These are phyloP conservation scores for Globisporangium polare DNA, from an alignment of 352 stramenopile species.

Conservation along the genomic window DNA sequence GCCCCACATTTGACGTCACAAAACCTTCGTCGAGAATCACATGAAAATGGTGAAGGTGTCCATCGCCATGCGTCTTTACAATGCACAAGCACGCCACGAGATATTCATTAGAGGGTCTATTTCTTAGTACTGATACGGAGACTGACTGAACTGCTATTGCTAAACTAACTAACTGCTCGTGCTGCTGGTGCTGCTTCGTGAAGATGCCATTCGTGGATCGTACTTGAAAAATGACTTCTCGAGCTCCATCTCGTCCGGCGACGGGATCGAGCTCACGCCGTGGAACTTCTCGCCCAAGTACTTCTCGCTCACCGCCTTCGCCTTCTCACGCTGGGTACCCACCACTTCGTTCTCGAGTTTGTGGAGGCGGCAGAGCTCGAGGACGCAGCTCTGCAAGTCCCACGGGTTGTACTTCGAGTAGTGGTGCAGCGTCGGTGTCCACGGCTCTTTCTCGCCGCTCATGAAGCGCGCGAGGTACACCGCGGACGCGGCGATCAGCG, in stretches of 20 bases:
- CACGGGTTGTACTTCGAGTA: constrained; percentile 70
- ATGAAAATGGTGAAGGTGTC: background rate
- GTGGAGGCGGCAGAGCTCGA: constrained; percentile 64
- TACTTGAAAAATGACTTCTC: constrained; percentile 46
- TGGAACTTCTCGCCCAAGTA: constrained; percentile 70
- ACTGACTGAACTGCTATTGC: constrained; percentile 4
- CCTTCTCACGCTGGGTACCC: constrained; percentile 64
- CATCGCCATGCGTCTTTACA: too few relatives aligned
- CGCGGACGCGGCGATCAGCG: constrained; percentile 60
- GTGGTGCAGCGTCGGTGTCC: constrained; percentile 81
- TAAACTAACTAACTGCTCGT: constrained; percentile 4
- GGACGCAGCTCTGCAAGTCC: constrained; percentile 62
- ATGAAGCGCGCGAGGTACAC: constrained; percentile 75
- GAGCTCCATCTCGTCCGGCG: constrained; percentile 37
- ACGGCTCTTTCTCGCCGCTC: constrained; percentile 53
- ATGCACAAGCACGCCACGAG: background rate
- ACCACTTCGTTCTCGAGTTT: constrained; percentile 56
- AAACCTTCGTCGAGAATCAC: background rate
- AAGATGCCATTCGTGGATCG: constrained; percentile 3
- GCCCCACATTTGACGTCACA: background rate
- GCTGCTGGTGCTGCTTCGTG: constrained; percentile 5
- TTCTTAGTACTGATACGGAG: constrained; percentile 8
- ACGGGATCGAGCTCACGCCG: constrained; percentile 40
- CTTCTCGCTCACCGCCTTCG: constrained; percentile 82
- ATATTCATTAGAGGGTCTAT: constrained; percentile 3